Percentiles rank a stretch among this genome's conserved stretches.
phyloP scores from a whole-genome alignment of 352 stramenopile genomes.

The Phytophthora pini region DNA sequence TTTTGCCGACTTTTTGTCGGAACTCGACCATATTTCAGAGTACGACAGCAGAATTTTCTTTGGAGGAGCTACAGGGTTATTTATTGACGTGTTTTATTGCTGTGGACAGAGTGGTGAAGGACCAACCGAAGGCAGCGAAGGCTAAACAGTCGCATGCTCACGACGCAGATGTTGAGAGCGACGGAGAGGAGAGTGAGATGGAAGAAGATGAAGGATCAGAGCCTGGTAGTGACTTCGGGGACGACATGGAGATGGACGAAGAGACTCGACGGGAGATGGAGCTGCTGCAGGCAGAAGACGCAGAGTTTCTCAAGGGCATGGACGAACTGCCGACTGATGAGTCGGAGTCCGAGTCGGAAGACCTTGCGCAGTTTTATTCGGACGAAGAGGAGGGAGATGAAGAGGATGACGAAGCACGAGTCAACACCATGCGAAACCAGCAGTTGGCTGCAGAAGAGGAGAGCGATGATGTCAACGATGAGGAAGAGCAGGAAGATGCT shows the following conservation, averaged over 20 bases:
- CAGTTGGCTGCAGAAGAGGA: conserved; percentile 21
- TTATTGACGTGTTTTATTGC: conserved; percentile 4
- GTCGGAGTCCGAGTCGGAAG: conserved; percentile 75
- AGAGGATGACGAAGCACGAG: conserved; percentile 47
- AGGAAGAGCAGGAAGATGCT: conserved; percentile 25
- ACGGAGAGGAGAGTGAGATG: conserved; percentile 30
- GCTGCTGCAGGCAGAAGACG: conserved; percentile 80
- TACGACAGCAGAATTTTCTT: conserved; percentile 21
- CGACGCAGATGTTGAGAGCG: conserved; percentile 31
- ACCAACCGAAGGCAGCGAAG: conserved; percentile 31
- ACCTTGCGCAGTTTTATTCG: conserved; percentile 72
- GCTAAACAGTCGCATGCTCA: conserved; percentile 9
- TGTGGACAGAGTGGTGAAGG: conserved; percentile 66
- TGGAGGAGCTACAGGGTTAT: not conserved
- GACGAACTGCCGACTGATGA: conserved; percentile 87
- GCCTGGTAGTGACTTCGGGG: conserved; percentile 30
- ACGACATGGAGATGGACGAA: conserved; percentile 80
- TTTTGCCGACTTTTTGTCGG: conserved; percentile 80
- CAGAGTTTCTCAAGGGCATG: conserved; percentile 84
- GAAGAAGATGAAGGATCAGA: conserved; percentile 38
- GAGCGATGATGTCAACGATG: conserved; percentile 23
- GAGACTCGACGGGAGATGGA: conserved; percentile 79
- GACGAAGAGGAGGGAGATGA: conserved; percentile 59
- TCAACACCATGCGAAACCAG: conserved; percentile 69
- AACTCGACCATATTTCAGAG: conserved; percentile 80